Evolutionary conservation across 192 early-diverging fungal genomes (phyloP).

Genomic region (Cladochytrium replicatum): DNA sequence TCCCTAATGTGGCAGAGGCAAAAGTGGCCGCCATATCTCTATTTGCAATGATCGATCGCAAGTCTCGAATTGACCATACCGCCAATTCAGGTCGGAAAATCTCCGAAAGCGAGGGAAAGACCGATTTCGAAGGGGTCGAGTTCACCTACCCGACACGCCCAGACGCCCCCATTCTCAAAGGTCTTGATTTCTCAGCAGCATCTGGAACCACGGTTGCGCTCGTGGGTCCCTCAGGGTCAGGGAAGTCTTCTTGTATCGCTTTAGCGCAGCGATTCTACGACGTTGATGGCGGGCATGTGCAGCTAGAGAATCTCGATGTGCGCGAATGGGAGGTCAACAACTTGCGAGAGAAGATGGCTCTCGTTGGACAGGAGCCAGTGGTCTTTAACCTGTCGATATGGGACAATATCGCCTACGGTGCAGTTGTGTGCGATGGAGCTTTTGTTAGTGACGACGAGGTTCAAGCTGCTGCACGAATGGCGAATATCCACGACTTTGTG

Average conservation of each 20-base stretch:
- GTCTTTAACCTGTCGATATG: slow-evolving; percentile 78
- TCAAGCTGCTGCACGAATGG: slow-evolving; percentile 53
- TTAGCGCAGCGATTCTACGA: slow-evolving; percentile 88
- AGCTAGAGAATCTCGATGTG: slow-evolving; percentile 51
- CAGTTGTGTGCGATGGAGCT: slow-evolving; percentile 3
- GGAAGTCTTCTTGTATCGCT: slow-evolving; percentile 56
- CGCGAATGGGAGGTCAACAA: slow-evolving; percentile 52
- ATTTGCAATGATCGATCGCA: slow-evolving; percentile 26
- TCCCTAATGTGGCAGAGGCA: slow-evolving; percentile 45
- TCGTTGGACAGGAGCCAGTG: slow-evolving; percentile 92
- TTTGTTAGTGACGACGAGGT: slow-evolving; percentile 58
- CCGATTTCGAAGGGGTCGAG: slow-evolving; percentile 33
- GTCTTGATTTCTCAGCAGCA: slow-evolving; percentile 39
- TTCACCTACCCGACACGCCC: slow-evolving; percentile 58
- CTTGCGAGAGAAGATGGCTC: slow-evolving; percentile 62
- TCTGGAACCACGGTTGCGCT: slow-evolving; percentile 73
- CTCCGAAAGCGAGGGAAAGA: slow-evolving; percentile 20
- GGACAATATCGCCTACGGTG: slow-evolving; percentile 78
- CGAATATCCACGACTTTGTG: slow-evolving; percentile 66
- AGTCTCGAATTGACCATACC: slow-evolving; percentile 32
- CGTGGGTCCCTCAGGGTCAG: slow-evolving; percentile 79
- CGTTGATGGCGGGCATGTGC: slow-evolving; percentile 42
- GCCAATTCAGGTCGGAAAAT: slow-evolving; percentile 22
- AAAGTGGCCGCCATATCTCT: slow-evolving; percentile 28
- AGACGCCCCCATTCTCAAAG: slow-evolving; percentile 40